Base-by-base conservation (phyloP, 2,329 filamentous ascomycete species). In the Colletotrichum chrysophilum region DNA sequence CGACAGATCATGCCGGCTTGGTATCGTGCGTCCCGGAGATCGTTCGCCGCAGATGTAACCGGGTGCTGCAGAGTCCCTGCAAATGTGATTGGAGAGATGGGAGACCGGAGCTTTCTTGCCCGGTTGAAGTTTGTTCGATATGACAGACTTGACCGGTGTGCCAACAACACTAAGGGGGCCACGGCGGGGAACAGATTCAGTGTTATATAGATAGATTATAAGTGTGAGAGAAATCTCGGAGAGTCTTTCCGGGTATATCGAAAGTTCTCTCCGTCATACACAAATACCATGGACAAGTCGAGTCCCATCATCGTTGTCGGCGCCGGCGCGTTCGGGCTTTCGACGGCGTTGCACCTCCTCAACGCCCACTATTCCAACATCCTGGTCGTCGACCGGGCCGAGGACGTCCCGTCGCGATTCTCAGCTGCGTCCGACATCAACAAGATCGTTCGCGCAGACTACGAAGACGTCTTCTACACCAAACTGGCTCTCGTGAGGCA, bases 371-470 rank as follows among this genome's bases (percentile, higher is more conserved):
- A 87, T 74, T 85, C 79, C 0, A 81, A 88, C 71, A 84, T 90
- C 56, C 87, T 87, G 5, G 85, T 90, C 9, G 84, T 88, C 16
- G 89, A 91, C 24, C 82, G 82, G 56, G 82, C 81, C 14, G 79
- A 80, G 7, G 71, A 79, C 21, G 77, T 81, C 13, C 90, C 90
- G 1, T 88, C 89, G 3, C 74, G 74, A 0, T 83, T 82, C 78
- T 91, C 91, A 0, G 91, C 90, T 0, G 90, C 87, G 24, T 90
- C 91, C 70, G 90, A 93, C 77, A 79, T 92, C 34, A 93, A 92
- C 80, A 93, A 93, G 80, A 92, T 92, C 71, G 84, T 92, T 30
- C 86, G 90, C 3, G 89, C 88, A 7, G 90, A 92, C 77, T 92
- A 92, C 73, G 89, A 90, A 75, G 89, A 91, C 74, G 83, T 85